Base-by-base conservation (phyloP, 2,329 filamentous ascomycete species). In the Phyllosticta citribraziliensis region DNA sequence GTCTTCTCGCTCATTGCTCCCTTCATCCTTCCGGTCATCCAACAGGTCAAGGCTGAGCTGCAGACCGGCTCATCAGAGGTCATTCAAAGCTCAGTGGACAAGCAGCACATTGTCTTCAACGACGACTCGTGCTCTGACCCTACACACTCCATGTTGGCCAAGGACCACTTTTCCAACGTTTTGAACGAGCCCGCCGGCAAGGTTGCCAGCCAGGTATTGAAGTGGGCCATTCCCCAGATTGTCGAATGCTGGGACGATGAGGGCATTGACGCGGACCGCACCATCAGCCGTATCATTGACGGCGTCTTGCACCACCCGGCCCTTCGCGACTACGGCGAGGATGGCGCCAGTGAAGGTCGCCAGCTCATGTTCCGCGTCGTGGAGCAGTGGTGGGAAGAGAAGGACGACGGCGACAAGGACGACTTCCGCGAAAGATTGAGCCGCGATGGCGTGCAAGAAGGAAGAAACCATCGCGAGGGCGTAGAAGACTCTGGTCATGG, bases 91-190 rank as follows among this genome's bases (percentile, higher is more conserved):
- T 93, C 89, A 72, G 82, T 87, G 72, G 84, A 87, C 58, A 88
- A 96, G 78, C 91, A 96, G 76, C 85, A 88, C 69, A 82, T 95
- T 66, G 91, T 97, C 56, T 97, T 96, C 74, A 76, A 88, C 53
- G 86, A 97, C 66, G 87, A 95, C 69, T 64, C 82, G 57, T 88
- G 79, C 64, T 85, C 84, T 20, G 88, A 97, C 69, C 93, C 92
- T 0, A 97, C 92, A 1, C 92, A 97, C 77, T 95, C 90, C 20
- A 96, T 96, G 92, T 79, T 97, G 58, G 91, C 91, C 63, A 97
- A 97, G 78, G 92, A 97, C 69, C 92, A 97, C 75, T 97, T 97
- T 74, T 89, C 88, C 65, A 95, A 95, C 70, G 80, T 88, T 33
- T 82, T 97, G 63, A 97, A 97, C 72, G 91, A 96, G 71, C 83